These are phyloP conservation scores for Coemansia sp. DNA, from an alignment of 192 early-diverging fungal species.

Conservation along the genomic window DNA sequence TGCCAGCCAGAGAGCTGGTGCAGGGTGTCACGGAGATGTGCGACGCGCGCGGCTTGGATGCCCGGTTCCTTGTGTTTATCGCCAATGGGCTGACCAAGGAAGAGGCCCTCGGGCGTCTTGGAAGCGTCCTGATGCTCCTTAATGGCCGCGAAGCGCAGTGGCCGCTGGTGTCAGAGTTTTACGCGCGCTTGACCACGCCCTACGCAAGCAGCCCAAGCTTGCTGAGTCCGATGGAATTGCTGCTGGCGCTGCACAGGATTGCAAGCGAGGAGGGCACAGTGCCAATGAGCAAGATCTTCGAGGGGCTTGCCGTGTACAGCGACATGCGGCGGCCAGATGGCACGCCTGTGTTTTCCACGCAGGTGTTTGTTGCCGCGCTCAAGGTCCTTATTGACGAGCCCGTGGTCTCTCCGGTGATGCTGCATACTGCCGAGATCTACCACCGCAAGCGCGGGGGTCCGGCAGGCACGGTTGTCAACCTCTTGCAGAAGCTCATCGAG, in stretches of 20 bases:
- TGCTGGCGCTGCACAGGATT: constrained; percentile 32
- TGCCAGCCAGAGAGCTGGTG: constrained; percentile 37
- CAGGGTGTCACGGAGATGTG: constrained; percentile 31
- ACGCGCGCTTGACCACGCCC: constrained; percentile 30
- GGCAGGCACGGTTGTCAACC: constrained; percentile 23
- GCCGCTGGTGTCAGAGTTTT: constrained; percentile 21
- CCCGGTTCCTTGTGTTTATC: constrained; percentile 32
- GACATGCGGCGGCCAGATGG: constrained; percentile 19
- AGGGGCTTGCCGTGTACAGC: constrained; percentile 9
- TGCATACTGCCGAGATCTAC: constrained; percentile 27
- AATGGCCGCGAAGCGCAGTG: constrained; percentile 10
- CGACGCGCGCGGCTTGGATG: constrained; percentile 17
- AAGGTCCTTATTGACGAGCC: constrained; percentile 29
- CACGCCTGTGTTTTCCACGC: constrained; percentile 16
- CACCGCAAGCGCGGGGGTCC: constrained; percentile 13
- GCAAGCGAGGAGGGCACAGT: constrained; percentile 1
- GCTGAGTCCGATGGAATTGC: constrained; percentile 46
- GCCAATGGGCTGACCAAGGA: constrained; percentile 21
- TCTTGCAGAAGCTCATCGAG: constrained; percentile 28
- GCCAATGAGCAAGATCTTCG: not conserved
- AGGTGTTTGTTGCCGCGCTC: constrained; percentile 24
- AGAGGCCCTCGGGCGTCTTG: constrained; percentile 11
- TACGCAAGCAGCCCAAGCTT: constrained; percentile 27
- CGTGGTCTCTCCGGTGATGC: constrained; percentile 31
- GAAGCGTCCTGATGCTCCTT: constrained; percentile 19